These are phyloP conservation scores for Anacardium occidentale DNA, from an alignment of 345 rosid genomes.

Conservation along the genomic window DNA sequence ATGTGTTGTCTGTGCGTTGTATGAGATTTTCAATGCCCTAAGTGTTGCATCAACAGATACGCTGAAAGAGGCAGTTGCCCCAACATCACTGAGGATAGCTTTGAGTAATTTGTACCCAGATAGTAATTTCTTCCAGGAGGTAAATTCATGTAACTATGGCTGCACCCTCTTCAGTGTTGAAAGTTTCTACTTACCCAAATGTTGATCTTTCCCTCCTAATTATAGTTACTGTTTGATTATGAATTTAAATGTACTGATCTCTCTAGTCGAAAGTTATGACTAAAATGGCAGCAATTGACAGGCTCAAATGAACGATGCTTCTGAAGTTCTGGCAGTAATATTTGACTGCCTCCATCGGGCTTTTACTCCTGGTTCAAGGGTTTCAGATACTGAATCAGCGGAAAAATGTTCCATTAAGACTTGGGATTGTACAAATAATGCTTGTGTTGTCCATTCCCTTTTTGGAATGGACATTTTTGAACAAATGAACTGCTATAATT, in stretches of 20 bases:
- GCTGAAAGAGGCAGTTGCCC: constrained; percentile 75
- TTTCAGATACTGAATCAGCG: constrained; percentile 60
- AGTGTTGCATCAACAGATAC: constrained; percentile 52
- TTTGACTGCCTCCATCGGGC: constrained; percentile 92
- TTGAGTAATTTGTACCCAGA: constrained; percentile 87
- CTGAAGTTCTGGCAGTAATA: constrained; percentile 87
- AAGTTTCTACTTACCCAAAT: neutral
- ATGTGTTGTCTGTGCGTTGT: constrained; percentile 85
- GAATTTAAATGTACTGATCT: constrained; percentile 5
- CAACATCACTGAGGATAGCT: constrained; percentile 81
- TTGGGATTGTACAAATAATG: constrained; percentile 74
- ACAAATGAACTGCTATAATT: constrained; percentile 71
- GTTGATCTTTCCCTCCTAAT: neutral
- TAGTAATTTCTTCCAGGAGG: constrained; percentile 94
- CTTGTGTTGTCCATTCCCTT: constrained; percentile 80
- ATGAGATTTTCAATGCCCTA: constrained; percentile 70
- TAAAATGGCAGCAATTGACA: constrained; percentile 38
- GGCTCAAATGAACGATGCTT: constrained; percentile 99
- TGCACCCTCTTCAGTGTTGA: constrained; percentile 7
- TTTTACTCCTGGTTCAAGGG: constrained; percentile 52
- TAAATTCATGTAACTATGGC: constrained; percentile 30
- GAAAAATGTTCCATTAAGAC: constrained; percentile 60
- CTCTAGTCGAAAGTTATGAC: constrained; percentile 8
- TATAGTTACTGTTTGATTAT: neutral
- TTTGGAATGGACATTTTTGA: constrained; percentile 92